Conservation (phyloP, 1,139 yeast species). For the Yamadazyma atlantica region DNA sequence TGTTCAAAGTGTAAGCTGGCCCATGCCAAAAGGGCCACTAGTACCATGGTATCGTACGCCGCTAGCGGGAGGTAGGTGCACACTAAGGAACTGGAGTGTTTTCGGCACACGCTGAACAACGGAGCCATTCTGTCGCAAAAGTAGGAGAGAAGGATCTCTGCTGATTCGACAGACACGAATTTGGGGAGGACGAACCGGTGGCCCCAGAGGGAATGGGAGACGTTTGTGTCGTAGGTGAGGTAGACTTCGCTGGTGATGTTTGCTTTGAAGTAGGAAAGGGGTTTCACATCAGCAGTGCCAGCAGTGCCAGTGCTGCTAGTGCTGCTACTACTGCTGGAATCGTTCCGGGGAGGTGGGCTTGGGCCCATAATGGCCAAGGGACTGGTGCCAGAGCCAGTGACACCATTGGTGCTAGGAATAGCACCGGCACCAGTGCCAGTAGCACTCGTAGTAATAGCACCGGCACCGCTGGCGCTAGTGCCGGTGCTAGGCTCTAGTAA, state of each 20-base stretch:
- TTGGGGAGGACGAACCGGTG: constrained; percentile 7
- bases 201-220: constrained; percentile 3
- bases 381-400: too few species aligned
- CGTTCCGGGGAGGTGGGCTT: not conserved
- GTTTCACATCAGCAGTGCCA: too few species aligned
- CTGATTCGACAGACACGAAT: constrained; percentile 7
- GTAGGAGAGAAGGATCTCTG: constrained; percentile 8
- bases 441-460: too few species aligned
- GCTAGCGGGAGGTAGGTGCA: constrained; percentile 11
- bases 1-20: constrained; percentile 9
- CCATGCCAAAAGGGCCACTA: constrained; percentile 9
- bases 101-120: constrained; percentile 7
- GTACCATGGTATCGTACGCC: constrained; percentile 7
- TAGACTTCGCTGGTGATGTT: constrained; percentile 6
- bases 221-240: constrained; percentile 3
- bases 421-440: too few species aligned
- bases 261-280: constrained; percentile 1
- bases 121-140: constrained; percentile 11
- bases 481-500: too few species aligned
- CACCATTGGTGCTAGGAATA: too few species aligned
- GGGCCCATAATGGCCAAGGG: too few species aligned
- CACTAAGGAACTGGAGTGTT: constrained; percentile 9
- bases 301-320: too few species aligned
- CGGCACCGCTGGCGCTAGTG: not conserved
- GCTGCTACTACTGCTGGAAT: too few species aligned